Base-by-base conservation (phyloP, 1,139 yeast species). In the Pneumocystis jirovecii region DNA sequence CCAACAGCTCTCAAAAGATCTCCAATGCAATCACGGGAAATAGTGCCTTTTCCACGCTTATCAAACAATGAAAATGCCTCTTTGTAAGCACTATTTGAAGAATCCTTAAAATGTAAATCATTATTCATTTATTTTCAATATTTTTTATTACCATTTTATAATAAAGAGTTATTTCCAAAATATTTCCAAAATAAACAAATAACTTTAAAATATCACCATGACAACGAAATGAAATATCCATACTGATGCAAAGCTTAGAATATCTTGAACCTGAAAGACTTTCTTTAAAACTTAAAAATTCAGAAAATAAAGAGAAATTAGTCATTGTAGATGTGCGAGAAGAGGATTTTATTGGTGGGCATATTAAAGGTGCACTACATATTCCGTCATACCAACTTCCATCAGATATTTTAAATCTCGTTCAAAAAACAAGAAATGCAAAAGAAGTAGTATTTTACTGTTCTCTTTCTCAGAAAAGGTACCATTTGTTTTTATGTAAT, bases 1-100 rank as follows among this genome's bases (percentile, higher is more conserved):
- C 98, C 98, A 68, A 93, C 93, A 2, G 98, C 97, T 76, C 99
- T 83, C 68, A 95, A 82, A 72, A 95, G 83, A 74, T 95, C 98
- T 60, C 97, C 98, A 67, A 95, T 82, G 68, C 89, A 86, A 71
- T 86, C 89, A 68, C 83, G 82, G n/a, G 96, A 85, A 68, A 95
- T 93, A 75, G 85, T 83, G 21, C 98, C 98, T 61, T 95, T 89
- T 60, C 97, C 98, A 73, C 90, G 89, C 78, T 91, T 91, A 79
- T 95, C 98, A 75, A 93, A 95, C 66, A 95, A 85, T 42, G 97
- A 95, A 77, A 95, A 95, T 35, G 97, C 97, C 81, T 93, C 98
- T 78, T 89, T 25, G 90, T 79, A 89, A 89, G 63, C 95, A 87
- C 75, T 87, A 88, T 60, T 77, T 75, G 63, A 67, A 67, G n/a